These are phyloP conservation scores for Myrica gale DNA, from an alignment of 306 rosid genomes.

Conservation along the genomic window DNA sequence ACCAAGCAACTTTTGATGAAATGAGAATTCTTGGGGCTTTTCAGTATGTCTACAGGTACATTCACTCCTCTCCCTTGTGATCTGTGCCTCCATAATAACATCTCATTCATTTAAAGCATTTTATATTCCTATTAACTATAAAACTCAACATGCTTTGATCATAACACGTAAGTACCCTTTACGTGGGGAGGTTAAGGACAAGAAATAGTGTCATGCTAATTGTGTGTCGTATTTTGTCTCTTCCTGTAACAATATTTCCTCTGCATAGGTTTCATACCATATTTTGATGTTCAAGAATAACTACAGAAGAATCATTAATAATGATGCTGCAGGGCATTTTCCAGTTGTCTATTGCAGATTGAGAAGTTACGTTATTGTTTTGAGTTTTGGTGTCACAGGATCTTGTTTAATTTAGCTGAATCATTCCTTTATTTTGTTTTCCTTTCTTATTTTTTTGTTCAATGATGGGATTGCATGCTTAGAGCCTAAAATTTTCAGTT, in stretches of 20 bases:
- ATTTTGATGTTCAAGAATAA: background rate
- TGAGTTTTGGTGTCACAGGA: background rate
- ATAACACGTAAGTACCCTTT: too few relatives aligned
- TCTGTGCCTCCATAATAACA: background rate
- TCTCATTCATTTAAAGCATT: background rate
- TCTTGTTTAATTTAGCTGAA: background rate
- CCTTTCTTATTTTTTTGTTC: too few relatives aligned
- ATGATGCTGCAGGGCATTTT: background rate
- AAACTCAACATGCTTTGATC: too few relatives aligned
- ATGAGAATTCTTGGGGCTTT: slow-evolving; percentile 90
- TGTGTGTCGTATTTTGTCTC: too few relatives aligned
- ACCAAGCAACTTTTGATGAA: slow-evolving; percentile 67
- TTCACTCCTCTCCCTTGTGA: slow-evolving; percentile 12
- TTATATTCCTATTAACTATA: background rate
- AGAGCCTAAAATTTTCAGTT: background rate
- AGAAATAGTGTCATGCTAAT: too few relatives aligned
- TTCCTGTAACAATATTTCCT: too few relatives aligned
- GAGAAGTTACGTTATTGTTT: too few relatives aligned
- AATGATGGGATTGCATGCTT: background rate
- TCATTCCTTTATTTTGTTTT: background rate
- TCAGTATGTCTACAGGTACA: slow-evolving; percentile 79
- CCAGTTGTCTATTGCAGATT: too few relatives aligned
- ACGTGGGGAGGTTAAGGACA: too few relatives aligned
- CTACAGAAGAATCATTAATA: background rate
- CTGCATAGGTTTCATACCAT: background rate